phyloP scores from a whole-genome alignment of 1,284 basidiomycete genomes.

The Apiotrichum montevideense region DNA sequence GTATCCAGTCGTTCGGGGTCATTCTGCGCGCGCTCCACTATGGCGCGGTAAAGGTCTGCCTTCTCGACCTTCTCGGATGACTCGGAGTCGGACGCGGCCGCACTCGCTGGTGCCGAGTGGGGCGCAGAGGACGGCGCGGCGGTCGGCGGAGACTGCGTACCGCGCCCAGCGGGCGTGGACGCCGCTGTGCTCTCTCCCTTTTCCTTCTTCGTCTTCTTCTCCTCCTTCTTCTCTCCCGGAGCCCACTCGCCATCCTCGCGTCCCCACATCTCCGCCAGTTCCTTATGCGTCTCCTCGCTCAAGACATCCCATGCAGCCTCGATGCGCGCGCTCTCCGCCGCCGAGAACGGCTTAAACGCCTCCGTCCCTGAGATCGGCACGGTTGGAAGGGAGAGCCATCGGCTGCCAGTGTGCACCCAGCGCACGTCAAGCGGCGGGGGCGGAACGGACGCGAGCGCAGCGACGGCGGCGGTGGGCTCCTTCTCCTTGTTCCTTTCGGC shows the following conservation, averaged over 20 bases:
- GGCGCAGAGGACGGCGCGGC: neutral
- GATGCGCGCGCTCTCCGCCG: conserved; percentile 35
- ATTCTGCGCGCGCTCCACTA: conserved; percentile 27
- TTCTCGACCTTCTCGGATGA: neutral
- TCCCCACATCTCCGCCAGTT: conserved; percentile 25
- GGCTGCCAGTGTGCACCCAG: conserved; percentile 47
- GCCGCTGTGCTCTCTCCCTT: conserved; percentile 5
- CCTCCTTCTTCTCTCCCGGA: conserved; percentile 51
- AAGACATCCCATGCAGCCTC: conserved; percentile 51
- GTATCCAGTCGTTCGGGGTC: conserved; percentile 36
- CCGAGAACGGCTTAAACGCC: conserved; percentile 55
- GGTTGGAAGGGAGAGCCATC: conserved; percentile 42
- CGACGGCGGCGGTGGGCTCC: too few species aligned
- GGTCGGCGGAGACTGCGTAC: neutral
- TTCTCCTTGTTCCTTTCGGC: too few species aligned
- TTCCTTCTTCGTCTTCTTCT: conserved; percentile 30
- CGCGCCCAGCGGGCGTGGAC: neutral
- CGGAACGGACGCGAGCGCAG: neutral
- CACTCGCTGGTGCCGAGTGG: neutral
- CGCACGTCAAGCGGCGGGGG: conserved; percentile 32
- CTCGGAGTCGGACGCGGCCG: neutral
- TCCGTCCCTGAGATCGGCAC: conserved; percentile 39
- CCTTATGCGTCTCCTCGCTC: conserved; percentile 12
- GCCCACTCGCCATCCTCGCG: conserved; percentile 27
- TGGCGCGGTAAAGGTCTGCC: conserved; percentile 25